Percentiles rank a stretch among this genome's conserved stretches.
These are phyloP conservation scores for Ceratocystis diversiconidia DNA, from an alignment of 2,329 filamentous ascomycete species.

Conservation along the genomic window DNA sequence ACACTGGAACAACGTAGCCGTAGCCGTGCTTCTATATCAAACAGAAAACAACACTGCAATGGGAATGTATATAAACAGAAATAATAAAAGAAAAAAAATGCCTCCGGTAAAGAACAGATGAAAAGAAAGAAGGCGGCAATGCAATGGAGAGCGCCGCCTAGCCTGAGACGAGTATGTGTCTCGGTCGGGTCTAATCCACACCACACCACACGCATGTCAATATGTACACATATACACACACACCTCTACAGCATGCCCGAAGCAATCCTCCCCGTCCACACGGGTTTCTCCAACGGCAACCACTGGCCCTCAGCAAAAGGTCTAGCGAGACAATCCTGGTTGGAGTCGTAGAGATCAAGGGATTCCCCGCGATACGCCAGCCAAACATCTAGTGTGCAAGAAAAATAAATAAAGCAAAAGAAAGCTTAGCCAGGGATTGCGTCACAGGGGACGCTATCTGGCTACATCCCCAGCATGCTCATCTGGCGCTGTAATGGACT, in stretches of 20 bases:
- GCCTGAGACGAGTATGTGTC: not conserved
- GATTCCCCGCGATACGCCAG: too few relatives aligned
- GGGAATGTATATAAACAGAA: conserved; percentile 12
- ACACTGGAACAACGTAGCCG: not conserved
- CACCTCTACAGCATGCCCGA: not conserved
- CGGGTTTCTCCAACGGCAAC: too few relatives aligned
- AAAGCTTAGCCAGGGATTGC: too few relatives aligned
- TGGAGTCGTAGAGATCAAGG: too few relatives aligned
- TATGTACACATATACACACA: not conserved
- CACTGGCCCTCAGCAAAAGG: too few relatives aligned
- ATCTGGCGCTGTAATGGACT: conserved; percentile 59
- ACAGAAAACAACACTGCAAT: not conserved
- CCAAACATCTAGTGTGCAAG: too few relatives aligned
- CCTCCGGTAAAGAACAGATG: not conserved
- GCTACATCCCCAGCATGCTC: conserved; percentile 52
- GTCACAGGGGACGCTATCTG: too few relatives aligned
- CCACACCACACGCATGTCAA: not conserved
- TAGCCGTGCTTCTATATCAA: not conserved
- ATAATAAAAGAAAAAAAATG: conserved; percentile 10
- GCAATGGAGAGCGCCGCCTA: too few relatives aligned
- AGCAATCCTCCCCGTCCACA: too few relatives aligned
- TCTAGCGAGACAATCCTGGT: too few relatives aligned
- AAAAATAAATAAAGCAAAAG: too few relatives aligned
- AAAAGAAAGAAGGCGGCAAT: too few relatives aligned
- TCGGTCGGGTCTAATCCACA: not conserved